Conservation (phyloP, 345 rosid genomes). For the Salix brachista region DNA sequence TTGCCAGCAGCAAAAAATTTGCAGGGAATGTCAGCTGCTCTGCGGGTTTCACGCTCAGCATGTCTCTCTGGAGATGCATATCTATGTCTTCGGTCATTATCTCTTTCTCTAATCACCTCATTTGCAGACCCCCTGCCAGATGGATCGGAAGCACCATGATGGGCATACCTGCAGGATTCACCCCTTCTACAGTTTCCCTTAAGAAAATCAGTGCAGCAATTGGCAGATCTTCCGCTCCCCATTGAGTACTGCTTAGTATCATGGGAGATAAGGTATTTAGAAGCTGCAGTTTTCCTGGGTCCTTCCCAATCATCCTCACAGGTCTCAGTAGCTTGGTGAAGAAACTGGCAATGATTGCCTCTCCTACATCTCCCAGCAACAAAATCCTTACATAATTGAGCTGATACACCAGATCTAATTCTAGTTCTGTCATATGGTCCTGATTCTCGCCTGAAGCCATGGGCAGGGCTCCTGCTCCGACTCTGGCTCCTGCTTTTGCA, state of each 20-base stretch:
- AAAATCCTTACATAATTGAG: slow-evolving; percentile 61
- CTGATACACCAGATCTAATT: slow-evolving; percentile 46
- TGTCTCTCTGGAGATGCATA: slow-evolving; percentile 34
- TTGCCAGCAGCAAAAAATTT: slow-evolving; percentile 74
- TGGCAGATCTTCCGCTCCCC: slow-evolving; percentile 15
- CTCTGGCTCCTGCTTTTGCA: slow-evolving; percentile 50
- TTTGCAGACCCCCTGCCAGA: slow-evolving; percentile 29
- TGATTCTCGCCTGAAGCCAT: slow-evolving; percentile 51
- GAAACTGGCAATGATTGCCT: slow-evolving; percentile 53
- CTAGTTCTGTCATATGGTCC: slow-evolving; percentile 54
- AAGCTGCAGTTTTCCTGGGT: slow-evolving; percentile 40
- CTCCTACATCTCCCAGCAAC: slow-evolving; percentile 67
- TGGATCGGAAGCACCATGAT: slow-evolving; percentile 31
- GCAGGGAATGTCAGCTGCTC: slow-evolving; percentile 57
- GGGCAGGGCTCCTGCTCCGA: slow-evolving; percentile 72
- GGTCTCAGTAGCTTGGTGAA: slow-evolving; percentile 46
- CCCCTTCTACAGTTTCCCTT: slow-evolving; percentile 45
- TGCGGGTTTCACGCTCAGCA: slow-evolving; percentile 43
- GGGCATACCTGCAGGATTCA: slow-evolving; percentile 37
- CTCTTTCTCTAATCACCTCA: slow-evolving; percentile 42
- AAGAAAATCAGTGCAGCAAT: slow-evolving; percentile 29
- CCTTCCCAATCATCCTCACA: slow-evolving; percentile 52
- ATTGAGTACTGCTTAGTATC: slow-evolving; percentile 18
- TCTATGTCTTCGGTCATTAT: slow-evolving; percentile 41
- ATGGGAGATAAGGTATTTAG: slow-evolving; percentile 35